Conservation (phyloP, 2,329 filamentous ascomycete species). For the Rutstroemia sp. region DNA sequence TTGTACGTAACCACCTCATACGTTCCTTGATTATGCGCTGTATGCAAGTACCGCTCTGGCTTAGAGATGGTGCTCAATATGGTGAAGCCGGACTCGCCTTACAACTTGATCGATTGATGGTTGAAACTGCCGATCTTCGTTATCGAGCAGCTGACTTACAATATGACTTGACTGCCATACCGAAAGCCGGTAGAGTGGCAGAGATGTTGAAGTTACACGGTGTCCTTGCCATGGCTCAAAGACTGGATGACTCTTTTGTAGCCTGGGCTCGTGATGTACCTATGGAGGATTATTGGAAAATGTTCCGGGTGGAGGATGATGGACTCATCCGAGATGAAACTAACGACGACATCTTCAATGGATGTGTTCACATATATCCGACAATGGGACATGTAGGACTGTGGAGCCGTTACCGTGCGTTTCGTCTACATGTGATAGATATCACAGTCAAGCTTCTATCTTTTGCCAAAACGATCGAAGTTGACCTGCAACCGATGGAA, state of each 20-base stretch:
- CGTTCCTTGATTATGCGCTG: neutral
- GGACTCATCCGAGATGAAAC: neutral
- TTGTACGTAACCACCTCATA: neutral
- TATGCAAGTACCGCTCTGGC: neutral
- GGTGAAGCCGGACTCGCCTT: constrained; percentile 7
- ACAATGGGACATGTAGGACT: constrained; percentile 10
- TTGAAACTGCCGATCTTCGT: neutral
- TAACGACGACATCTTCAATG: neutral
- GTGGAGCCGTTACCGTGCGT: constrained; percentile 12
- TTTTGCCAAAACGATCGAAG: neutral
- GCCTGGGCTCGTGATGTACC: constrained; percentile 8
- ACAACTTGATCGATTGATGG: constrained; percentile 1
- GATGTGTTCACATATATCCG: constrained; percentile 8
- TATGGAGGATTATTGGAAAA: constrained; percentile 4
- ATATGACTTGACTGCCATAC: neutral
- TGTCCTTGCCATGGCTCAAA: constrained; percentile 2
- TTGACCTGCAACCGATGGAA: neutral
- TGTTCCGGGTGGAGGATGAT: neutral
- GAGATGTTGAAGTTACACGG: neutral
- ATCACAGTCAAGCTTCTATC: constrained; percentile 4
- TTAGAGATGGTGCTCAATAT: neutral
- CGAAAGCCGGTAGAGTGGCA: neutral
- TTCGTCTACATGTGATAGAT: constrained; percentile 10
- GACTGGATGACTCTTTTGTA: constrained; percentile 4
- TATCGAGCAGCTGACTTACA: neutral